These are phyloP conservation scores for Craterostigma plantagineum DNA, from an alignment of 257 asterid genomes.

Conservation along the genomic window DNA sequence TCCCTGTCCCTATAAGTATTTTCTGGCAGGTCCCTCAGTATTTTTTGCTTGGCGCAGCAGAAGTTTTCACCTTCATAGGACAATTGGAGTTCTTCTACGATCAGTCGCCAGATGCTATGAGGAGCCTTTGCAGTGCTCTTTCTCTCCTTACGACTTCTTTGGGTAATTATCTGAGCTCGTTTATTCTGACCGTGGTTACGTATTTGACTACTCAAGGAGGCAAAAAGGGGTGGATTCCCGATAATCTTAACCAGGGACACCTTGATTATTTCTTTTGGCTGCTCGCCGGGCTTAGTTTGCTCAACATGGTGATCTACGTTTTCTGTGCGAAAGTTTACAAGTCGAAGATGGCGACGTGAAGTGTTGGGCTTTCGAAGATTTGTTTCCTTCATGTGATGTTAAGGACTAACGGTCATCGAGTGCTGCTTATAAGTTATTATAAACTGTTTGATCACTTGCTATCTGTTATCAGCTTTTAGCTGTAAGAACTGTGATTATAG, in stretches of 20 bases:
- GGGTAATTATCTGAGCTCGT: constrained; percentile 70
- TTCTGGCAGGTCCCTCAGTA: constrained; percentile 8
- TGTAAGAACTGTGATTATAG: too few species aligned
- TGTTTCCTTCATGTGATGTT: too few species aligned
- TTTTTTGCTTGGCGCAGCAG: constrained; percentile 1
- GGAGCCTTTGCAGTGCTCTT: constrained; percentile 74
- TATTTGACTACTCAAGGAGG: constrained; percentile 54
- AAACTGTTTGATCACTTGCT: too few species aligned
- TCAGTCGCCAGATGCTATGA: constrained; percentile 94
- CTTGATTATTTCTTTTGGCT: constrained; percentile 84
- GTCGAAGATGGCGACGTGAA: constrained; percentile 50
- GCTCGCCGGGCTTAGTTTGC: constrained; percentile 56
- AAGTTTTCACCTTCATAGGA: constrained; percentile 50
- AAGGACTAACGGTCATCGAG: too few species aligned
- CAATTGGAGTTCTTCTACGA: constrained; percentile 81
- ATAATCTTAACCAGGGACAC: constrained; percentile 70
- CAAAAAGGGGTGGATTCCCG: constrained; percentile 69
- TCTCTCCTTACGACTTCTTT: constrained; percentile 46
- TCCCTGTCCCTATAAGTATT: constrained; percentile 15
- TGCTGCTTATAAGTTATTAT: too few species aligned
- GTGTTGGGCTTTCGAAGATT: too few species aligned
- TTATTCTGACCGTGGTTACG: constrained; percentile 58
- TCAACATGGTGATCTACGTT: constrained; percentile 42
- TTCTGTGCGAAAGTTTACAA: constrained; percentile 55
- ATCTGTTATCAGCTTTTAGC: too few species aligned